Evolutionary conservation across 306 rosid genomes (phyloP).

Genomic region (Rosa chinensis): DNA sequence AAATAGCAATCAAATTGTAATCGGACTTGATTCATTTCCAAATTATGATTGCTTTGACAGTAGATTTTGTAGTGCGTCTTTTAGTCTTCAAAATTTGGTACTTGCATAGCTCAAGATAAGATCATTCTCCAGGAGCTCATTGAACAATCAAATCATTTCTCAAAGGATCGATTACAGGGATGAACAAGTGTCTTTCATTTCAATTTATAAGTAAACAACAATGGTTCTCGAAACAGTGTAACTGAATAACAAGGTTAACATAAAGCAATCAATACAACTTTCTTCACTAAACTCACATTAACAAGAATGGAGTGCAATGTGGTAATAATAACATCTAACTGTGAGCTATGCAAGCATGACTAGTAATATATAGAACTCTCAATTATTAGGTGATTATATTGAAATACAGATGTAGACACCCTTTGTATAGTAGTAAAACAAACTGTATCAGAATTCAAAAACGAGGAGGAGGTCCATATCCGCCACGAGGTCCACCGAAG

Average conservation of each 20-base stretch:
- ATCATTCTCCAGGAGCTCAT: neutral
- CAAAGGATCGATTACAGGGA: neutral
- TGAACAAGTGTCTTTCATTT: neutral
- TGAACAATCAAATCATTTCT: neutral
- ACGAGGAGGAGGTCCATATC: conserved; percentile 50
- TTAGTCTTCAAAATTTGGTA: neutral
- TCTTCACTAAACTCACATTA: neutral
- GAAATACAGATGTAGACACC: neutral
- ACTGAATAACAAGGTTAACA: neutral
- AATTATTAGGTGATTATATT: too few species aligned
- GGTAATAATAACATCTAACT: neutral
- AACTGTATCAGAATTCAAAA: conserved; percentile 19
- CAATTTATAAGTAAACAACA: conserved; percentile 2
- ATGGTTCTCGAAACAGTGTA: neutral
- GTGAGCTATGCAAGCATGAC: neutral
- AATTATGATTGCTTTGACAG: neutral
- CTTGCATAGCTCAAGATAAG: neutral
- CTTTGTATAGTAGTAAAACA: neutral
- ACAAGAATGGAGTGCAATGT: neutral
- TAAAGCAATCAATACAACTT: neutral
- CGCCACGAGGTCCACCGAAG: conserved; percentile 48
- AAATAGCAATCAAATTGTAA: neutral
- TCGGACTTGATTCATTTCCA: neutral
- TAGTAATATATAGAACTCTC: neutral
- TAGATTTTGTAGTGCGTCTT: neutral